A percentile compares a stretch with the other conserved stretches of the same genome.
Conservation (phyloP, 1,284 basidiomycete species). For the Chiua sp. region DNA sequence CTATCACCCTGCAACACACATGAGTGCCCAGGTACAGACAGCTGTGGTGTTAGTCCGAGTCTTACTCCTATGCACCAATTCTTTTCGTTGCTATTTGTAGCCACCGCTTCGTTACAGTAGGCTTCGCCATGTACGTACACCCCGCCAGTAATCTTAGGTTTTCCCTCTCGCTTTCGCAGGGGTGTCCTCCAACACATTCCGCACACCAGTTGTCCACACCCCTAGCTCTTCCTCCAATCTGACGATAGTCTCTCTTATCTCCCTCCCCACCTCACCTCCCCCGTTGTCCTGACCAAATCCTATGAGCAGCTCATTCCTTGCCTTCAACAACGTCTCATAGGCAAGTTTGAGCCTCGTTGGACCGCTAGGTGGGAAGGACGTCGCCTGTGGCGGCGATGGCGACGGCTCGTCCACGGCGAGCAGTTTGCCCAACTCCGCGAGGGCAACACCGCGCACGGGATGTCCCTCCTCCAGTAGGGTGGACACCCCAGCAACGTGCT, state of each 20-base stretch:
- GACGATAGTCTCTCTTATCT: slow-evolving; percentile 59
- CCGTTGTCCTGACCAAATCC: slow-evolving; percentile 67
- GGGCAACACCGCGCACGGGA: slow-evolving; percentile 77
- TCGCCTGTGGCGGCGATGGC: slow-evolving; percentile 31
- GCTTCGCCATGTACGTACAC: too few relatives aligned
- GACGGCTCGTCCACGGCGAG: slow-evolving; percentile 75
- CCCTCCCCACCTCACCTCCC: slow-evolving; percentile 65
- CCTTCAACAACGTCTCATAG: slow-evolving; percentile 64
- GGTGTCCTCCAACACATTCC: slow-evolving; percentile 33
- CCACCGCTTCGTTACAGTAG: too few relatives aligned
- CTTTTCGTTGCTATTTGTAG: too few relatives aligned
- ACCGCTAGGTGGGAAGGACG: slow-evolving; percentile 67
- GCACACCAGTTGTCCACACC: slow-evolving; percentile 55
- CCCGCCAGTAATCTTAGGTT: background rate
- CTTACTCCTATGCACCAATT: too few relatives aligned
- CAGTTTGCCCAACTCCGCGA: slow-evolving; percentile 84
- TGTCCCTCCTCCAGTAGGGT: slow-evolving; percentile 70
- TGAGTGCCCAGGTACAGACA: too few relatives aligned
- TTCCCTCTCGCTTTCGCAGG: background rate
- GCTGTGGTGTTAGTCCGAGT: too few relatives aligned
- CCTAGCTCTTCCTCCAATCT: slow-evolving; percentile 70
- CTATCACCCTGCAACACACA: too few relatives aligned
- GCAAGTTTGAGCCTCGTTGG: slow-evolving; percentile 65
- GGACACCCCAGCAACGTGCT: slow-evolving; percentile 60
- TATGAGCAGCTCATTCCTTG: slow-evolving; percentile 60